phyloP scores from a whole-genome alignment of 345 rosid genomes.

The Eucalyptus marginata region DNA sequence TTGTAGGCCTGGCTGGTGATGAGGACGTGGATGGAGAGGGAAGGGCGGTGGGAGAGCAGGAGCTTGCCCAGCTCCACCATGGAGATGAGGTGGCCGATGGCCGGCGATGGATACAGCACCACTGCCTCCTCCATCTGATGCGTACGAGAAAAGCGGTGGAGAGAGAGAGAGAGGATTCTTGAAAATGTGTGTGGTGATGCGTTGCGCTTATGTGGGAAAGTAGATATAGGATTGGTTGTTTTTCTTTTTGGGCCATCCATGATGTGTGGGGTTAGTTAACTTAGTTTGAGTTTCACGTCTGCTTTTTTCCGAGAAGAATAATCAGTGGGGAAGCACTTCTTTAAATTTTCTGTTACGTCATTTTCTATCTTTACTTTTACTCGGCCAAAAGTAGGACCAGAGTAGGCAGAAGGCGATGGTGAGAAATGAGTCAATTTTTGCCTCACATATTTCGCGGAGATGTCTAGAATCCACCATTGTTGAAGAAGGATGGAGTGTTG shows the following conservation, averaged over 20 bases:
- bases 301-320: background rate
- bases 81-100: conserved; percentile 57
- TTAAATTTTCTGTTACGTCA: too few relatives aligned
- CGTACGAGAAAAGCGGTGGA: background rate
- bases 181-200: too few relatives aligned
- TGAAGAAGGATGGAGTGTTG: background rate
- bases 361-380: too few relatives aligned
- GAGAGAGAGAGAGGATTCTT: background rate
- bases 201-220: too few relatives aligned
- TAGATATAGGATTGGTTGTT: too few relatives aligned
- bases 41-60: conserved; percentile 28
- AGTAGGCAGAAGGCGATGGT: background rate
- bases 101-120: conserved; percentile 56
- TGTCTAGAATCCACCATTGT: background rate
- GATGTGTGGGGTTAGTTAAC: too few relatives aligned
- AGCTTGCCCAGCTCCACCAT: conserved; percentile 66
- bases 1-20: conserved; percentile 25
- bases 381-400: too few relatives aligned
- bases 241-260: too few relatives aligned
- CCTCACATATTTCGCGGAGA: background rate
- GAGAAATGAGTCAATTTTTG: background rate
- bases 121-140: conserved; percentile 11
- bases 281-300: background rate
- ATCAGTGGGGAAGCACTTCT: background rate
- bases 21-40: conserved; percentile 42